Conservation (phyloP, 116 monocot genomes). For the Cymodocea nodosa region DNA sequence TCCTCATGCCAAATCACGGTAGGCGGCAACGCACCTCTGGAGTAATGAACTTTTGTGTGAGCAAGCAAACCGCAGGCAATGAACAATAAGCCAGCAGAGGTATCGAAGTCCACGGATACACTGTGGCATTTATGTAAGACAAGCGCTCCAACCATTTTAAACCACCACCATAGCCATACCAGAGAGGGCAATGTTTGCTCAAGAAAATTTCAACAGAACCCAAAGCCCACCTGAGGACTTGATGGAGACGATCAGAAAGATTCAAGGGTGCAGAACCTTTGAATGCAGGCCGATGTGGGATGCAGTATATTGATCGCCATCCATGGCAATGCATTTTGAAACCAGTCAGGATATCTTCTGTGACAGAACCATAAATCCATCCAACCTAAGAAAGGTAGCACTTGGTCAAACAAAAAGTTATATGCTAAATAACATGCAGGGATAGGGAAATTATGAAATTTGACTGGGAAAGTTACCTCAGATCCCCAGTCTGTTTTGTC, state of each 20-base stretch:
- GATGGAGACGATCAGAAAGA: conserved; percentile 93
- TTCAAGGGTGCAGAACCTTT: conserved; percentile 94
- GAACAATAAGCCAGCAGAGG: conserved; percentile 90
- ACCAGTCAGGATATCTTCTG: conserved; percentile 58
- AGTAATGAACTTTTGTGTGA: conserved; percentile 88
- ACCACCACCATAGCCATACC: conserved; percentile 92
- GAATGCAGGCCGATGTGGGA: conserved; percentile 56
- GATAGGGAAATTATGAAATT: not conserved
- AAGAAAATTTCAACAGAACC: conserved; percentile 93
- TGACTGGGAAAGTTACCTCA: conserved; percentile 33
- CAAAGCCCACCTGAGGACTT: conserved; percentile 96
- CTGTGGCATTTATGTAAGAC: conserved; percentile 77
- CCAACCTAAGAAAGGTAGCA: conserved; percentile 43
- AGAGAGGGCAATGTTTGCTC: conserved; percentile 81
- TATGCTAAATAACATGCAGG: not conserved
- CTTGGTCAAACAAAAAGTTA: not conserved
- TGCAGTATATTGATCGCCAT: conserved; percentile 87
- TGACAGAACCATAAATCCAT: conserved; percentile 55
- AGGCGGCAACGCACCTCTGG: conserved; percentile 41
- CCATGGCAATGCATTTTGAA: conserved; percentile 98
- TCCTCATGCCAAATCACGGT: not conserved
- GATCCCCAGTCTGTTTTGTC: conserved; percentile 99
- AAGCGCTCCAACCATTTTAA: conserved; percentile 72
- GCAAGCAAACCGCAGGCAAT: conserved; percentile 81
- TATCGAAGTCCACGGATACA: conserved; percentile 85